Evolutionary conservation across 129 eudicot genomes (phyloP).

Genomic region (Erigeron canadensis): DNA sequence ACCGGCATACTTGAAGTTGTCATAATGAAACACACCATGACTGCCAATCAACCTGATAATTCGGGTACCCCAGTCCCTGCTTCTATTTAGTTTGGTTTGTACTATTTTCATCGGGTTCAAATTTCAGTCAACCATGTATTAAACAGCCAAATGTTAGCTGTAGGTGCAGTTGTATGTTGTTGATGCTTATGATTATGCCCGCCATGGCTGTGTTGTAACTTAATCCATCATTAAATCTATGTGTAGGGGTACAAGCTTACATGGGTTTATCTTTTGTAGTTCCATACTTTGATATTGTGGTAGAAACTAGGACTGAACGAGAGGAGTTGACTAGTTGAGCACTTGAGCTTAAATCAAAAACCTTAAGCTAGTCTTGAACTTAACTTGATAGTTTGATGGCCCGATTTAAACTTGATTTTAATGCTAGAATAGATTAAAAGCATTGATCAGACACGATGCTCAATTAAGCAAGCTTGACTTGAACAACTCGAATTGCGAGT

Average conservation of each 20-base stretch:
- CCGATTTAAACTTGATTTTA: neutral
- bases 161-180: conserved; percentile 24
- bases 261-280: conserved; percentile 10
- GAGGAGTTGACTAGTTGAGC: too few relatives aligned
- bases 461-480: neutral
- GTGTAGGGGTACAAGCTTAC: conserved; percentile 18
- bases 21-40: conserved; percentile 46
- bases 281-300: conserved; percentile 4
- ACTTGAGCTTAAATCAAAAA: neutral
- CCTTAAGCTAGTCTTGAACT: neutral
- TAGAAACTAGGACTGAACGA: conserved; percentile 10
- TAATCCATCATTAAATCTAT: neutral
- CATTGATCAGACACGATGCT: neutral
- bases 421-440: neutral
- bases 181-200: neutral
- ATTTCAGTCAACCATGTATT: conserved; percentile 13
- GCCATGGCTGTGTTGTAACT: conserved; percentile 19
- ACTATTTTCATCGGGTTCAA: conserved; percentile 16
- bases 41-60: conserved; percentile 24
- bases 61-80: conserved; percentile 28
- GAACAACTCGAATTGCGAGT: neutral
- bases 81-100: conserved; percentile 20
- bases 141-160: conserved; percentile 10
- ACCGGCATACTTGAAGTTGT: conserved; percentile 62
- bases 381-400: neutral